Percentiles rank a stretch among this genome's conserved stretches.
phyloP scores from a whole-genome alignment of 371 early-diverging fungal species.

The Syncephalastrum racemosum region DNA sequence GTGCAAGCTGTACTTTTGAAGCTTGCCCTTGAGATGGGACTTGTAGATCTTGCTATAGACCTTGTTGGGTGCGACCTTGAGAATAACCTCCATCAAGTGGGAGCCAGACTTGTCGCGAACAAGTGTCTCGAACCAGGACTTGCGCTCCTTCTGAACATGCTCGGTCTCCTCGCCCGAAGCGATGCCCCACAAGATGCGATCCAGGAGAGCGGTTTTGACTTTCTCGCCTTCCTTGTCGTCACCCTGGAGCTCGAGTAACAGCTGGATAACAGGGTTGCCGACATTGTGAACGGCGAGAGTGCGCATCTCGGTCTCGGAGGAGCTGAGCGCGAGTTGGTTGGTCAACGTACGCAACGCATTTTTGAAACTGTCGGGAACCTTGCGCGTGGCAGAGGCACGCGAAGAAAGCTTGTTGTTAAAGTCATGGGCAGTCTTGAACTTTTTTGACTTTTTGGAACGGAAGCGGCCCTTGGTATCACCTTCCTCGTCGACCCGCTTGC shows the following conservation, averaged over 20 bases:
- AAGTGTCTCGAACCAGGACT: slow-evolving; percentile 60
- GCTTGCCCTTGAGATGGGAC: slow-evolving; percentile 60
- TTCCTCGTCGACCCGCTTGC: slow-evolving; percentile 61
- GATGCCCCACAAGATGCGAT: slow-evolving; percentile 65
- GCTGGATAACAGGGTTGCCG: slow-evolving; percentile 80
- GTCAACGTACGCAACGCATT: slow-evolving; percentile 57
- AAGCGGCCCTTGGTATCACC: slow-evolving; percentile 51
- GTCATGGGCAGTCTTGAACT: slow-evolving; percentile 68
- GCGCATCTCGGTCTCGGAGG: slow-evolving; percentile 60
- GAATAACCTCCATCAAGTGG: slow-evolving; percentile 65
- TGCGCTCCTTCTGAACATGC: slow-evolving; percentile 31
- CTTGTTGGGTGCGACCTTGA: slow-evolving; percentile 55
- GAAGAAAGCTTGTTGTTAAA: slow-evolving; percentile 16
- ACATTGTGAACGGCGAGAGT: slow-evolving; percentile 63
- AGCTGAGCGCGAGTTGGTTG: slow-evolving; percentile 51
- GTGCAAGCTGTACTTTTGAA: slow-evolving; percentile 66
- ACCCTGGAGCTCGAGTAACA: slow-evolving; percentile 58
- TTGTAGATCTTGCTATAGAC: slow-evolving; percentile 69
- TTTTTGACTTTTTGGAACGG: slow-evolving; percentile 62
- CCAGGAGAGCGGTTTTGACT: slow-evolving; percentile 56
- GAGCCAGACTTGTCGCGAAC: slow-evolving; percentile 66
- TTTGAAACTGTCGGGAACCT: slow-evolving; percentile 65
- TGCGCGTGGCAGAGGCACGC: slow-evolving; percentile 39
- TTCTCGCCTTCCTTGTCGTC: slow-evolving; percentile 47
- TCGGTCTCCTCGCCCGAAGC: slow-evolving; percentile 44